These are phyloP conservation scores for Blastomyces emzantsi DNA, from an alignment of 2,329 filamentous ascomycete species.

Conservation along the genomic window DNA sequence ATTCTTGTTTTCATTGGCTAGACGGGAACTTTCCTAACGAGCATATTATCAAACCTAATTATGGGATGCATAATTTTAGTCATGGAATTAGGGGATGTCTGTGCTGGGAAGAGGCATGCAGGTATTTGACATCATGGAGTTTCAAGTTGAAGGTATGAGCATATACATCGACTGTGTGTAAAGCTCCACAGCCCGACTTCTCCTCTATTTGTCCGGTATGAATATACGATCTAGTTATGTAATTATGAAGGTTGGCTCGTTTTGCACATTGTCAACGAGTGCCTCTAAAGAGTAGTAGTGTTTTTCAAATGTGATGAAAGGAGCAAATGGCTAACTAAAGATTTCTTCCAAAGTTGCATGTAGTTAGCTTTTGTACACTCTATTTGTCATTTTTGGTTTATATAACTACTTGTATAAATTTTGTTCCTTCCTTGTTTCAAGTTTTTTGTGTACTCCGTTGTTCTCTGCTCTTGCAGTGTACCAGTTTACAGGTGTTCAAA, in stretches of 20 bases:
- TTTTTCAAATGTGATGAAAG: neutral
- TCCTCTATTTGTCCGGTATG: neutral
- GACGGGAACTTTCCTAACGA: neutral
- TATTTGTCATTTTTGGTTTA: neutral
- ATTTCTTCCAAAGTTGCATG: neutral
- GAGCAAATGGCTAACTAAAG: neutral
- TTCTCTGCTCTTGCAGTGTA: too few species aligned
- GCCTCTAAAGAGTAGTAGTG: too few species aligned
- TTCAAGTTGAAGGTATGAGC: too few species aligned
- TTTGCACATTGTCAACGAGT: neutral
- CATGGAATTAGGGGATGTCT: neutral
- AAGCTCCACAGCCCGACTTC: neutral
- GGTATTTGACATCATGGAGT: neutral
- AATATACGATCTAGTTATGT: neutral
- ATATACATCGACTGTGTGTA: too few species aligned
- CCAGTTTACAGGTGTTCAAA: too few species aligned
- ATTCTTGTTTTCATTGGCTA: neutral
- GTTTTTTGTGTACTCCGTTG: too few species aligned
- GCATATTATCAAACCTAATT: neutral
- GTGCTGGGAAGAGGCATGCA: neutral
- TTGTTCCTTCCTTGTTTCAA: neutral
- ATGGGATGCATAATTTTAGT: neutral
- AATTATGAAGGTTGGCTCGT: neutral
- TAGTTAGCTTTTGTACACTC: neutral
- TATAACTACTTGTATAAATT: neutral